Conservation (phyloP, 345 rosid genomes). For the Excoecaria cochinchinensis region DNA sequence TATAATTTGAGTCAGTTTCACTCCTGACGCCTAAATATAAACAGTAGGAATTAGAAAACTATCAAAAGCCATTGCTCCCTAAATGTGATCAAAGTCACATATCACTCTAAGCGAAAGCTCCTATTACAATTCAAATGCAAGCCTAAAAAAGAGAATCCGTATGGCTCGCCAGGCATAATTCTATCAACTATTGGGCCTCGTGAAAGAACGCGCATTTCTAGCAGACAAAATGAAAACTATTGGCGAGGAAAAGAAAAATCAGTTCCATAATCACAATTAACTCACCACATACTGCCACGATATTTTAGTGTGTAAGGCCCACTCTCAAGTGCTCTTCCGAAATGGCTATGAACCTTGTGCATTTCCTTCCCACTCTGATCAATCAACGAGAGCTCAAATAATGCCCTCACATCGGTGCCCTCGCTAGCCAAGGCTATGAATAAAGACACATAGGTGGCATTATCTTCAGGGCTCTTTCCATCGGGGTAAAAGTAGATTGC, state of each 20-base stretch:
- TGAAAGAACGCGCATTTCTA: not conserved
- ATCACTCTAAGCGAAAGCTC: not conserved
- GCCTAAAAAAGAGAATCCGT: not conserved
- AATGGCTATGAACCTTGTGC: slow-evolving; percentile 77
- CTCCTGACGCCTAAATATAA: not conserved
- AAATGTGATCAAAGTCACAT: not conserved
- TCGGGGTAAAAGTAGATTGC: slow-evolving; percentile 78
- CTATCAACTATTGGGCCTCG: not conserved
- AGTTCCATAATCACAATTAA: not conserved
- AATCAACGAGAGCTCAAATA: slow-evolving; percentile 64
- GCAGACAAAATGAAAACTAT: not conserved
- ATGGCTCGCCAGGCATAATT: not conserved
- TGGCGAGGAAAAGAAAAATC: not conserved
- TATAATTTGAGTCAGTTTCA: not conserved
- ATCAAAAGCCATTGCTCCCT: not conserved
- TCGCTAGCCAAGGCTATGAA: slow-evolving; percentile 75
- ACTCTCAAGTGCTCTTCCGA: slow-evolving; percentile 64
- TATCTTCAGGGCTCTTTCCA: slow-evolving; percentile 76
- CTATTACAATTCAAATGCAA: not conserved
- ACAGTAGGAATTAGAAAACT: not conserved
- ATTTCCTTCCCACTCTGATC: slow-evolving; percentile 76
- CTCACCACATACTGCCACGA: slow-evolving; percentile 84
- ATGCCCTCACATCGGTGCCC: slow-evolving; percentile 67
- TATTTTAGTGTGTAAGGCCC: slow-evolving; percentile 72
- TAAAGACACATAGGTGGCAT: slow-evolving; percentile 54